Base-by-base conservation (phyloP, 2,329 filamentous ascomycete genomes). In the Arthrinium puccinioides region DNA sequence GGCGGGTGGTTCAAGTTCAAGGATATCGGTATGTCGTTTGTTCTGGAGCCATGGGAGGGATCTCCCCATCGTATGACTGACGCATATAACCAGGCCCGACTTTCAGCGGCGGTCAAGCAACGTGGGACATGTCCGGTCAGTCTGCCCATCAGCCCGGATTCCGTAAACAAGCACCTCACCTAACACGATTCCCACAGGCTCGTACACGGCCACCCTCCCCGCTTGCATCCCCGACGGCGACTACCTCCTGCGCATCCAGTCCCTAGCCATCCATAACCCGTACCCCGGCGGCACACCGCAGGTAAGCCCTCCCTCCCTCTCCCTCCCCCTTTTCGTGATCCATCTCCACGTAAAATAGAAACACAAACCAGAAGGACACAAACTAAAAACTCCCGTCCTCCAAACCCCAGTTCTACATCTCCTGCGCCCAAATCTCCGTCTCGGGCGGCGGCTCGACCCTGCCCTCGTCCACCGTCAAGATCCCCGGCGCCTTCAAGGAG, bases 231-330 rank as follows among this genome's bases (percentile, higher is more conserved):
- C 65, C 20, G 53, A 73, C 26, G 76, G 76, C 41, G 70, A 78
- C 44, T 78, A 79, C 51, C 67, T 79, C 39, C 61, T 79, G 21
- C 64, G 76, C 26, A 71, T 77, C 52, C 74, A 79, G 58, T 65
- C 74, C 37, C 69, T 82, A 36, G 78, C 72, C 18, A 73, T 82
- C 36, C 78, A 82, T 62, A 69, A 71, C 44, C 69, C 68, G 3
- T 60, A 48, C 41, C 64, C 63, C 2, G 63, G 64, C 4, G 57
- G 58, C 13, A 63, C 61, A 36, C 64, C 65, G 13, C 61, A 66
- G 52, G 32, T 34, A 34, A 4, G 21, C n/a, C 21, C 10, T 7
- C 14, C 9, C 21, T 25, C 4, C 16, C 21, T 18, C 21, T 18
- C 24, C 5, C 8, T 26, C 11, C 24, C 4, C 24, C 8, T 26